phyloP scores from a whole-genome alignment of 768 basidiomycete genomes.

The Suillus subaureus region DNA sequence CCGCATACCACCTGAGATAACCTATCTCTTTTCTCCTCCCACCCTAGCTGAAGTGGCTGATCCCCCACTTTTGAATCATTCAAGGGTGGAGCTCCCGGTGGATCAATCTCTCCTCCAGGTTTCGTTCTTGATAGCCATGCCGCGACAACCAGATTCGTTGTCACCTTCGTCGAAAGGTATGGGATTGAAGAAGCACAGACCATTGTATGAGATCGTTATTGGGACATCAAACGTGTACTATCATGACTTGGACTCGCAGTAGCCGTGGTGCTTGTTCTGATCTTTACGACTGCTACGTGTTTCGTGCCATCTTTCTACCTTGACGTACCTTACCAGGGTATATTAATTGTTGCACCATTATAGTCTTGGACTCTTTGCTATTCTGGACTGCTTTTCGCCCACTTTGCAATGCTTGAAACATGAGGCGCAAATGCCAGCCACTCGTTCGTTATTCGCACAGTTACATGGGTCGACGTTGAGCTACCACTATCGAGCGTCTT shows the following conservation, averaged over 20 bases:
- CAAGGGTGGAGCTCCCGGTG: constrained; percentile 9
- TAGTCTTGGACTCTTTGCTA: constrained; percentile 6
- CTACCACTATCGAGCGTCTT: not conserved
- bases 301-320: constrained; percentile 13
- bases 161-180: not conserved
- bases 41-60: not conserved
- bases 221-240: constrained; percentile 27
- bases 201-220: constrained; percentile 26
- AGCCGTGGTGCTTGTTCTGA: constrained; percentile 11
- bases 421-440: not conserved
- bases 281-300: constrained; percentile 14
- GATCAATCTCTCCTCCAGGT: constrained; percentile 28
- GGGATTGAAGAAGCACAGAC: not conserved
- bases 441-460: not conserved
- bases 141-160: constrained; percentile 14
- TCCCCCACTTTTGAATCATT: not conserved
- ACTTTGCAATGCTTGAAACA: not conserved
- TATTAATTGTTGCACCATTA: constrained; percentile 13
- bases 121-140: constrained; percentile 32
- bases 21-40: constrained; percentile 27
- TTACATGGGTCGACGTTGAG: not conserved
- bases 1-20: constrained; percentile 28
- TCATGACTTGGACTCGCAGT: constrained; percentile 15
- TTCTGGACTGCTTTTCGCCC: not conserved
- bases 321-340: constrained; percentile 1